Base-by-base conservation (phyloP, 139 green algal genomes). In the Picochlorum costavermella region DNA sequence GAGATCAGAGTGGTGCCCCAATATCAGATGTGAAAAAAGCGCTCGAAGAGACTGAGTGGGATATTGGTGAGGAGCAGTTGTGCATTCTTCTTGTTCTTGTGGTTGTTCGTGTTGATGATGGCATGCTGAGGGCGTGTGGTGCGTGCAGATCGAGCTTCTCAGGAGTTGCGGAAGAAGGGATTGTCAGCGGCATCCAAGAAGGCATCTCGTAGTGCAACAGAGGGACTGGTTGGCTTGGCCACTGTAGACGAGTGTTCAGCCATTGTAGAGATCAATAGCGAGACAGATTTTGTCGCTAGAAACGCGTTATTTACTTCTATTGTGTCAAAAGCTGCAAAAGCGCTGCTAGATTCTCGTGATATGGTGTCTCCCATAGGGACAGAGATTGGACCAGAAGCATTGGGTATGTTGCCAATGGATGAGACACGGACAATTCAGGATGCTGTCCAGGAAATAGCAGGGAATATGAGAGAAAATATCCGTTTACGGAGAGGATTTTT, bases 271-370 rank as follows among this genome's bases (percentile, higher is more conserved):
- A 72, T 98, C 46, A 97, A 97, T 73, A 89, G 84, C 58, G 92
- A 98, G 67, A 98, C 92, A 14, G 92, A 98, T 63, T 98, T 98
- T 73, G 91, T 96, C 5, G 78, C 85, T 0, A 74, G 84, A 28
- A 95, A 90, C 36, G 83, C 86, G 0, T 46, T 77, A 6, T 97
- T 97, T 70, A 78, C 80, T 26, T 25, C 56, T 1, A 64, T 97
- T 28, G 82, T 95, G 3, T 49, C 50, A 13, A 44, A 61, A 4
- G 84, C 83, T n/a, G 80, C 87, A 5, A 60, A 60, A 3, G 86
- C 87, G 28, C 75, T 79, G 1, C 55, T 89, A 20, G 16, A 44
- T 26, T 44, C 51, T 17, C n/a, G 20, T 59, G 23, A 25, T 33
- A 31, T n/a, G 12, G 33, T 40, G 33, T 40, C 33, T 40, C 33